phyloP scores from a whole-genome alignment of 2,329 filamentous ascomycete species.

The Venturia nashicola region DNA sequence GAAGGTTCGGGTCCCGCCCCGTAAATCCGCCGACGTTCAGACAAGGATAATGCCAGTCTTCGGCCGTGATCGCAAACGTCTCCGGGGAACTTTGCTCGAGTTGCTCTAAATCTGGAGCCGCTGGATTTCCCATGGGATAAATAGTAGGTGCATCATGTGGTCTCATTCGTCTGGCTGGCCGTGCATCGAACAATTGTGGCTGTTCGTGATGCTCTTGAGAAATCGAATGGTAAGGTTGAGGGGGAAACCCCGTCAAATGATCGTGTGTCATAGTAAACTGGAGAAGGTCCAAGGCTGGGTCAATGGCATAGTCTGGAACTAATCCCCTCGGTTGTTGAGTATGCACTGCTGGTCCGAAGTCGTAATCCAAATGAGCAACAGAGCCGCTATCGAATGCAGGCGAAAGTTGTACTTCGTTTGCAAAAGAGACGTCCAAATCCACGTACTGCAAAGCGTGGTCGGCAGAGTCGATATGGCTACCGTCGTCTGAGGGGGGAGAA shows the following conservation, averaged over 20 bases:
- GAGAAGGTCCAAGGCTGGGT: not conserved
- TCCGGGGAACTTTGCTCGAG: not conserved
- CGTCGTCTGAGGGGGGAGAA: not conserved
- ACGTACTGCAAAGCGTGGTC: not conserved
- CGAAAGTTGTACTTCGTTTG: not conserved
- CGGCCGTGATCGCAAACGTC: not conserved
- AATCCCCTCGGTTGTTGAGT: not conserved
- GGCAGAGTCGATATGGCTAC: not conserved
- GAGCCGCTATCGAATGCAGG: not conserved
- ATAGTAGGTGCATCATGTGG: not conserved
- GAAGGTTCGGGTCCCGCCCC: not conserved
- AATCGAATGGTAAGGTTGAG: not conserved
- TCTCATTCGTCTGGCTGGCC: not conserved
- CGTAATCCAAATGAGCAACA: not conserved
- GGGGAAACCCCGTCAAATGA: not conserved
- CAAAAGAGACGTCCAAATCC: not conserved
- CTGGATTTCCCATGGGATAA: not conserved
- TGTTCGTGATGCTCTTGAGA: not conserved
- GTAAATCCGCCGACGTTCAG: not conserved
- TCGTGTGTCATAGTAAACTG: not conserved
- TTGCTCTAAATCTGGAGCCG: not conserved
- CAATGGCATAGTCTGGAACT: not conserved
- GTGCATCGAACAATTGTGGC: not conserved
- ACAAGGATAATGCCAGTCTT: not conserved
- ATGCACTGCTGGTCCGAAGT: not conserved